phyloP scores from a whole-genome alignment of 805 yeast genomes.

The Metahyphopichia silvanorum region DNA sequence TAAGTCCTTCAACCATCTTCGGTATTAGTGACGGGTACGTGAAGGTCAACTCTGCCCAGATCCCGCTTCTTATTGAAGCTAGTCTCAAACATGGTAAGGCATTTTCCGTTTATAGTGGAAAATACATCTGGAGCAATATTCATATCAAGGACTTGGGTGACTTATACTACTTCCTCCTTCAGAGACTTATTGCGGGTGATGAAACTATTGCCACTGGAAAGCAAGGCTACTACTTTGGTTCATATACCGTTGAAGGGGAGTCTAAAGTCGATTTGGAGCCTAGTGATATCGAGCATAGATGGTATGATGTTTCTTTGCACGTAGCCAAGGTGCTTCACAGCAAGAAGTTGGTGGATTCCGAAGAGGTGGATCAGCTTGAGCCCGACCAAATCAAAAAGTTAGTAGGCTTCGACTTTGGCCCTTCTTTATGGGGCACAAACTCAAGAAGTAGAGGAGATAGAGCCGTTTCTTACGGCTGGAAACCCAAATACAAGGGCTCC shows the following conservation, averaged over 20 bases:
- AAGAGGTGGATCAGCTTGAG: constrained; percentile 12
- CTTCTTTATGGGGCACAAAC: constrained; percentile 21
- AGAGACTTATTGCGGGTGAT: constrained; percentile 14
- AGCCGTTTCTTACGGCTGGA: constrained; percentile 24
- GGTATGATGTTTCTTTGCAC: constrained; percentile 23
- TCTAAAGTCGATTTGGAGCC: constrained; percentile 7
- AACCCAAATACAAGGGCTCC: constrained; percentile 11
- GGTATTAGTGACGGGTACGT: constrained; percentile 30
- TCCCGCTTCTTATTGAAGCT: constrained; percentile 21
- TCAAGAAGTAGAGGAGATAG: constrained; percentile 24
- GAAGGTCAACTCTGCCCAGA: constrained; percentile 22
- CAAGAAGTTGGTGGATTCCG: constrained; percentile 9
- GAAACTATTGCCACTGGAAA: constrained; percentile 22
- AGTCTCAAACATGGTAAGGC: constrained; percentile 15
- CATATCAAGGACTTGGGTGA: constrained; percentile 31
- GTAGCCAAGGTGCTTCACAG: constrained; percentile 15
- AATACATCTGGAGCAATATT: constrained; percentile 32
- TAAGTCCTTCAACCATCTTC: constrained; percentile 32
- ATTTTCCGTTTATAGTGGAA: constrained; percentile 26
- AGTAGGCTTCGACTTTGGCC: constrained; percentile 13
- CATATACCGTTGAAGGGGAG: constrained; percentile 11
- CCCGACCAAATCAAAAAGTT: constrained; percentile 12
- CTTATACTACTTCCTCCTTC: constrained; percentile 16
- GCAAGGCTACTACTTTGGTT: constrained; percentile 35
- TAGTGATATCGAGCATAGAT: constrained; percentile 17